phyloP scores from a whole-genome alignment of 305 asterid species.

The Ajuga reptans region DNA sequence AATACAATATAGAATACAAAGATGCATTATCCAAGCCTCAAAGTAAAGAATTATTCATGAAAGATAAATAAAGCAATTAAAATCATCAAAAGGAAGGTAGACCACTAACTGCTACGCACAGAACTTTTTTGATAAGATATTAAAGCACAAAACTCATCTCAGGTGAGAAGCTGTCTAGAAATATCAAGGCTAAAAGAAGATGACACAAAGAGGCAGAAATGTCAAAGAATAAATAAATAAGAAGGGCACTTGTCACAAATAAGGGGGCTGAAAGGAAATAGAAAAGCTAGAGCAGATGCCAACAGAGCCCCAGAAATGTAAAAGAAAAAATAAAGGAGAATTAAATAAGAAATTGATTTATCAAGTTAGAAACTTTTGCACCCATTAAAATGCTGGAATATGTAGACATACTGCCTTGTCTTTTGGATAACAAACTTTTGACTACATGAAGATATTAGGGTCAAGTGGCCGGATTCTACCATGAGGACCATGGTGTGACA shows the following conservation, averaged over 20 bases:
- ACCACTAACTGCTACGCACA: background rate
- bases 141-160: no score
- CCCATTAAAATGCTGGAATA: no score
- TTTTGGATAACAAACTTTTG: constrained; percentile 14
- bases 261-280: no score
- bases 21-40: constrained; percentile 15
- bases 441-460: constrained; percentile 4
- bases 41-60: background rate
- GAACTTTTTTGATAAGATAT: no score
- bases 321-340: no score
- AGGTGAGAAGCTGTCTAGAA: no score
- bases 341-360: no score
- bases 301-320: no score
- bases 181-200: background rate
- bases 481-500: background rate
- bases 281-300: no score
- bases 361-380: no score
- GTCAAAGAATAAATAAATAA: no score
- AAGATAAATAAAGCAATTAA: background rate
- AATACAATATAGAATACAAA: background rate
- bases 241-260: no score
- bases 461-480: background rate
- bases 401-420: background rate
- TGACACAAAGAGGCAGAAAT: background rate
- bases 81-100: constrained; percentile 12